Evolutionary conservation across 352 stramenopile species (phyloP), one percentile per base, ranked within the genome.

Genomic region (Thalassiosira delicatula): DNA sequence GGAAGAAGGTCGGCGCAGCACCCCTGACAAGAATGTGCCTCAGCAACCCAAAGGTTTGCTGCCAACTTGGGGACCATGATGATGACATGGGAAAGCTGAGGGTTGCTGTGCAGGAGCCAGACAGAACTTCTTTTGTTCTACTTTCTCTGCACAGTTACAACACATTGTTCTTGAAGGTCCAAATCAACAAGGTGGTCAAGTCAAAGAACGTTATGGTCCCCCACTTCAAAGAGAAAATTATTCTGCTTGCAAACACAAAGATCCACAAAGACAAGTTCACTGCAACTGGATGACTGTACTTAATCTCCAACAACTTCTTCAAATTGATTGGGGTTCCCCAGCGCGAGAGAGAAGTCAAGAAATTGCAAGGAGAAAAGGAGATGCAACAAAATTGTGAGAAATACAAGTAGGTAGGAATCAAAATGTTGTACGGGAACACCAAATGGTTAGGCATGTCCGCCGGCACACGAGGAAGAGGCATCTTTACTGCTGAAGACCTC

Each of bases 1-100:
- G 61, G 51, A 25, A 27, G n/a, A 75, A 81, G 25, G 30, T 81
- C 67, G 61, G 61, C 12, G 72, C 72, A 1, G 33, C 62, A n/a
- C 59, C 61, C 11, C 29, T 81, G 30, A 81, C 62, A 33, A 44
- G 19, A 11, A 37, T 19, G 12, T 74, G 72, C 29, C 23, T 81
- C 11, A 0, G 29, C 0, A 60, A 63, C 35, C 32, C 35, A 1
- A 44, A 60, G 37, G 72, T 81, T 3, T 14, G 46, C 7, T 12
- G 29, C 27, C 46, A 71, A 33, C 19, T 75, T 1, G 61, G 72
- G 1, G 54, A 81, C 49, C 25, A 27, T 35, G 62, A 75, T 61
- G 61, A 74, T 42, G 30, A 68, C 9, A 51, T 68, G n/a, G 62
- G 60, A 30, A 3, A 23, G 19, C 35, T 69, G 42, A 65, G 57